phyloP scores from a whole-genome alignment of 1,284 basidiomycete genomes.

The Anthracocystis walkeri region DNA sequence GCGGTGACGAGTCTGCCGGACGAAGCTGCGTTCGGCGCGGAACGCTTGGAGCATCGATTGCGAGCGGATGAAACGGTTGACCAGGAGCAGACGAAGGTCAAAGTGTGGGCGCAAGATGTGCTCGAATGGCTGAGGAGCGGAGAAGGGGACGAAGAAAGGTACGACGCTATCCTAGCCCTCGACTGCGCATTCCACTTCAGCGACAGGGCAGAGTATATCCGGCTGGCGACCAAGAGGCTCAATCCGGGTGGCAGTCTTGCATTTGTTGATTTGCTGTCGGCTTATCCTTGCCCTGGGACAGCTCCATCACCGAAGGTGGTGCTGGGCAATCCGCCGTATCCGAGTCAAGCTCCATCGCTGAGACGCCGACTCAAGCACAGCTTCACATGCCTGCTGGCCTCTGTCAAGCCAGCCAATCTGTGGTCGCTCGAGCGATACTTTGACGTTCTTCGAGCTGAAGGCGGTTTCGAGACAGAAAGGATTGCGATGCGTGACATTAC shows the following conservation, averaged over 20 bases:
- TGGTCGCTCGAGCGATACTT: constrained; percentile 51
- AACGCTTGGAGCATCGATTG: constrained; percentile 13
- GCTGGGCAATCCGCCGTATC: constrained; percentile 25
- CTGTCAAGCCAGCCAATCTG: constrained; percentile 45
- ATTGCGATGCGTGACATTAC: constrained; percentile 61
- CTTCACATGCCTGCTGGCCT: constrained; percentile 36
- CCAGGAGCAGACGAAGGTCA: constrained; percentile 10
- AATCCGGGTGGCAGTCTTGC: constrained; percentile 56
- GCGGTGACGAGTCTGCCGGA: constrained; percentile 60
- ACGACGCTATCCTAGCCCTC: constrained; percentile 64
- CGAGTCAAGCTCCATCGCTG: constrained; percentile 31
- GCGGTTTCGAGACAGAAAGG: constrained; percentile 25
- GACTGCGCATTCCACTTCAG: constrained; percentile 69
- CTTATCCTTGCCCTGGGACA: constrained; percentile 53
- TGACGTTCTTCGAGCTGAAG: constrained; percentile 27
- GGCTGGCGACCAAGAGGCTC: constrained; percentile 38
- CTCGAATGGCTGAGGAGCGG: constrained; percentile 37
- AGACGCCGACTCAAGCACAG: constrained; percentile 26
- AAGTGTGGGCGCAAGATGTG: constrained; percentile 55
- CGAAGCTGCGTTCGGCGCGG: constrained; percentile 49
- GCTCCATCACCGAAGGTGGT: constrained; percentile 1
- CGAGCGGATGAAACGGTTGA: not conserved
- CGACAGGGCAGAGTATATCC: constrained; percentile 53
- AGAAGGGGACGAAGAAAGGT: constrained; percentile 28
- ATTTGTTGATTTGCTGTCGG: constrained; percentile 59